Evolutionary conservation across 2,329 filamentous ascomycete genomes (phyloP), one percentile per base, ranked within the genome.

Genomic region (Exophiala sp.): DNA sequence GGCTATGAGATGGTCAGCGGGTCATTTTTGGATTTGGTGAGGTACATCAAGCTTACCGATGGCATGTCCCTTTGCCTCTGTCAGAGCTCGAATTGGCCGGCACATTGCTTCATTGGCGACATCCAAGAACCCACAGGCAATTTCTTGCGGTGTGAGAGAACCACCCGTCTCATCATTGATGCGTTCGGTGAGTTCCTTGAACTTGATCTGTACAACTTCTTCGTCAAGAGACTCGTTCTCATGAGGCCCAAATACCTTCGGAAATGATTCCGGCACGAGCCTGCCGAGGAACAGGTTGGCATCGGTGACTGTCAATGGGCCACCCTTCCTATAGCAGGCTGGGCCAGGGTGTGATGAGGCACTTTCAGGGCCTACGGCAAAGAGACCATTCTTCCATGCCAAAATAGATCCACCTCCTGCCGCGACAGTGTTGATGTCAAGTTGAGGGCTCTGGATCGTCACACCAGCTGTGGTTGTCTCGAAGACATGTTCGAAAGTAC

Each of bases 281-380:
- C 90, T 78, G 0, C 90, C 89, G 0, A 95, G 79, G 60, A 88
- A 88, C 4, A 95, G 68, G 60, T 95, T 95, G 1, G 89, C 89
- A 64, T 96, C 89, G 0, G 89, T 96, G n/a, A 96, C 89, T 0
- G 90, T 93, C 3, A 90, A 75, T 2, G 89, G 89, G 0, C 89
- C 89, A 0, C 85, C 87, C 67, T 95, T 95, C 24, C 89, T 79
- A 67, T 95, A 96, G 60, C 89, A 95, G 0, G 88, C 88, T 10
- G 89, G 89, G 0, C 89, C 89, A 0, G 90, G 90, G 61, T 95
- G 88, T 1, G 90, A 88, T 22, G 87, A 85, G 1, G 89, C 89
- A 7, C 86, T 93, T 63, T 95, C 88, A 0, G 90, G 90, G 0
- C 90, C 90, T 2, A 95, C 89, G 0, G 89, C 86, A 58, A 95